Conservation (phyloP, 805 yeast species). For the Candida dendrica region DNA sequence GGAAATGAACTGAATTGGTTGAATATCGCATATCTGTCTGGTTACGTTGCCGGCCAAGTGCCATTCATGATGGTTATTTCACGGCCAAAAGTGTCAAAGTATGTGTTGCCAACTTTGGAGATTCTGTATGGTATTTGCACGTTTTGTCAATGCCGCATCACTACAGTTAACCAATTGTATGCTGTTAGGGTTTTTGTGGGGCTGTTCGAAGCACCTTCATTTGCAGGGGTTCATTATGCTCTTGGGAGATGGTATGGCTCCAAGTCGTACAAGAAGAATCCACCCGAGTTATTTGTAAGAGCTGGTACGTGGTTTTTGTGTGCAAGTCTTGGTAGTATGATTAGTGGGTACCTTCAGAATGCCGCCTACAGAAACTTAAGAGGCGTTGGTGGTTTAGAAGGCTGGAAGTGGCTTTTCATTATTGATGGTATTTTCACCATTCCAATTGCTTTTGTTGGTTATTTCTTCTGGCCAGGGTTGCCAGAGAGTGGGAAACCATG, state of each 20-base stretch:
- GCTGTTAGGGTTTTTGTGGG: constrained; percentile 60
- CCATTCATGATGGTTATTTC: constrained; percentile 22
- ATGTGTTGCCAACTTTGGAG: constrained; percentile 34
- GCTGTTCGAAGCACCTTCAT: constrained; percentile 18
- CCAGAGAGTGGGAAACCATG: constrained; percentile 25
- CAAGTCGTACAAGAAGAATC: constrained; percentile 11
- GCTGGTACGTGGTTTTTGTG: constrained; percentile 1
- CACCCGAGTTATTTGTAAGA: constrained; percentile 30
- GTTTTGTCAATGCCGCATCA: constrained; percentile 4
- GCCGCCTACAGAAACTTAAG: constrained; percentile 39
- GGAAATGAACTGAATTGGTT: constrained; percentile 46
- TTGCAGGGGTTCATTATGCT: constrained; percentile 42
- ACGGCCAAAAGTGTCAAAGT: constrained; percentile 31
- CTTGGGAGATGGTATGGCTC: constrained; percentile 38
- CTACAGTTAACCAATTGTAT: constrained; percentile 25
- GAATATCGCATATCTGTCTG: constrained; percentile 2
- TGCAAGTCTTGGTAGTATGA: constrained; percentile 31
- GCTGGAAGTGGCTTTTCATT: constrained; percentile 72
- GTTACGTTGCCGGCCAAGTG: constrained; percentile 4
- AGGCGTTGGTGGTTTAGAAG: constrained; percentile 45
- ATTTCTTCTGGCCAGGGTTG: constrained; percentile 54
- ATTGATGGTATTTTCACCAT: constrained; percentile 36
- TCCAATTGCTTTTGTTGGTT: constrained; percentile 5
- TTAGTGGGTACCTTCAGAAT: constrained; percentile 56
- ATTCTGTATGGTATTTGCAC: constrained; percentile 28